These are phyloP conservation scores for Candida cerambycidarum DNA, from an alignment of 805 yeast species.

Conservation along the genomic window DNA sequence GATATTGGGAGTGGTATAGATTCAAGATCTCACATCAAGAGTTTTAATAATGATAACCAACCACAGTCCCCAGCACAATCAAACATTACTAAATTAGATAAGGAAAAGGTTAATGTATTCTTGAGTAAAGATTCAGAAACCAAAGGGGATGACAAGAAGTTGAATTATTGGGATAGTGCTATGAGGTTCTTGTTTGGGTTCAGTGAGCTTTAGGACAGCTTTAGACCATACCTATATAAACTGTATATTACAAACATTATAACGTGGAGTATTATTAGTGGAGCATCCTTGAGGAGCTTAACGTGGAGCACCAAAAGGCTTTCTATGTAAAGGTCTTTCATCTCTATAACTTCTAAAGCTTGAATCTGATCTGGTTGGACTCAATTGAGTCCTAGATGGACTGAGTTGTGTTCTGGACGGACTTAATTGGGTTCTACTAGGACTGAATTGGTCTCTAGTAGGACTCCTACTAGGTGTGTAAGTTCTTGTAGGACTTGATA, in stretches of 20 bases:
- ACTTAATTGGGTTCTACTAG: conserved; percentile 1
- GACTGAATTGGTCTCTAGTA: background rate
- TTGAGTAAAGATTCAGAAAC: conserved; percentile 23
- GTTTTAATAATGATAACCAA: conserved; percentile 8
- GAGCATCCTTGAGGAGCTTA: too few species aligned
- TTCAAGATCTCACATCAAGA: conserved; percentile 2
- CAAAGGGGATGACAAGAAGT: conserved; percentile 28
- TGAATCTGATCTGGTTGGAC: conserved; percentile 1
- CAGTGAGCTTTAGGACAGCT: conserved; percentile 33
- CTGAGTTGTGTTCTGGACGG: background rate
- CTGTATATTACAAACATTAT: conserved; percentile 6
- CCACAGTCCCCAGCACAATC: conserved; percentile 7
- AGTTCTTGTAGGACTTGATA: background rate
- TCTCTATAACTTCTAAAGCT: conserved; percentile 4
- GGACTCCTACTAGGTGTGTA: background rate
- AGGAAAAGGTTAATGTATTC: conserved; percentile 40
- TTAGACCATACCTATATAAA: background rate
- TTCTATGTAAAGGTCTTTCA: conserved; percentile 2
- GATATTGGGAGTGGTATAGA: conserved; percentile 46
- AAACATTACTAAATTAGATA: conserved; percentile 27
- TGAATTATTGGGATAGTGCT: conserved; percentile 33
- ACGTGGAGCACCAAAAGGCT: conserved; percentile 3
- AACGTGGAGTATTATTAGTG: too few species aligned
- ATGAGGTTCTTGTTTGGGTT: conserved; percentile 43
- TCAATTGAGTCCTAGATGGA: background rate